These are phyloP conservation scores for Neurospora sublineolata DNA, from an alignment of 495 filamentous ascomycete species.

Conservation along the genomic window DNA sequence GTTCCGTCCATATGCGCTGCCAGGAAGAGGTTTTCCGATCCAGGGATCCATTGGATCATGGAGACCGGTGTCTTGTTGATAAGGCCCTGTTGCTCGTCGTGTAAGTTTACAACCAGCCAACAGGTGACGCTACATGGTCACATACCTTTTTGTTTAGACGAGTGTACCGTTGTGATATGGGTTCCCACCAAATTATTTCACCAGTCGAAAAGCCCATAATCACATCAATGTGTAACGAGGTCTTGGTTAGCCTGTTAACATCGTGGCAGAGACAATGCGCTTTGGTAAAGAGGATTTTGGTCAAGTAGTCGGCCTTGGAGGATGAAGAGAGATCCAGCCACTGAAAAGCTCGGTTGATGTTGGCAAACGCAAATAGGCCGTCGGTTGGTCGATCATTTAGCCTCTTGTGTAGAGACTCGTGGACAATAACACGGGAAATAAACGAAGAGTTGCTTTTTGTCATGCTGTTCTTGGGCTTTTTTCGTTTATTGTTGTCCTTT, in stretches of 20 bases:
- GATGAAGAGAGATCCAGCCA: slow-evolving; percentile 48
- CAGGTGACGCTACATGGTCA: background rate
- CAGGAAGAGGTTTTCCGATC: slow-evolving; percentile 87
- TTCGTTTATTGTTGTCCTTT: slow-evolving; percentile 68
- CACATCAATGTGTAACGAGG: slow-evolving; percentile 67
- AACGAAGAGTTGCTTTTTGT: slow-evolving; percentile 97
- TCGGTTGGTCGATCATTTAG: slow-evolving; percentile 66
- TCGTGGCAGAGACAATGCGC: slow-evolving; percentile 93
- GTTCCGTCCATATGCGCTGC: slow-evolving; percentile 88
- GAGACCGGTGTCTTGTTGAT: slow-evolving; percentile 79
- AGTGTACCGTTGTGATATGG: slow-evolving; percentile 89
- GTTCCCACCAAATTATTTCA: slow-evolving; percentile 98
- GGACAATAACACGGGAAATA: slow-evolving; percentile 85
- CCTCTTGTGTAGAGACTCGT: slow-evolving; percentile 68
- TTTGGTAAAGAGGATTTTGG: slow-evolving; percentile 93
- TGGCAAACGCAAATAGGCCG: slow-evolving; percentile 82
- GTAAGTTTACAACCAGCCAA: background rate
- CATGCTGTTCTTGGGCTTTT: slow-evolving; percentile 95
- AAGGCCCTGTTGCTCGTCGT: slow-evolving; percentile 42
- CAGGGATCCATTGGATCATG: slow-evolving; percentile 84
- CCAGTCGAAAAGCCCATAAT: slow-evolving; percentile 92
- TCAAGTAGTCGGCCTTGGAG: slow-evolving; percentile 69
- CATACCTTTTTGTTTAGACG: slow-evolving; percentile 78
- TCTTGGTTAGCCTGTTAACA: slow-evolving; percentile 75
- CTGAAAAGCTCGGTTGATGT: slow-evolving; percentile 87